Base-by-base conservation (phyloP, 345 rosid species). In the Lepidium didymum region DNA sequence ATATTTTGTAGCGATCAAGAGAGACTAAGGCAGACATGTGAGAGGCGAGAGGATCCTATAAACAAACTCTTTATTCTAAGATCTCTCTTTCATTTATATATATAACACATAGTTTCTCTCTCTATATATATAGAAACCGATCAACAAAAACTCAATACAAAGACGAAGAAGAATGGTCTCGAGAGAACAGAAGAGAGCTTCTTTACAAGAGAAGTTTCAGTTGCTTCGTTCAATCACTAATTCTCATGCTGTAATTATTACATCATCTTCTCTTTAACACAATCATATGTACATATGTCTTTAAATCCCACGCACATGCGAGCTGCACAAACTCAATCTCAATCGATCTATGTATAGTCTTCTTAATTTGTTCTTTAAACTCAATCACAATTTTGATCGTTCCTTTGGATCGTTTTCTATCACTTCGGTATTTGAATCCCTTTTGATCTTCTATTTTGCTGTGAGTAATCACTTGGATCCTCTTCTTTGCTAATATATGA, bases 221-320 rank as follows among this genome's bases (percentile, higher is more conserved):
- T 69, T 74, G 67, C 89, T 85, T 82, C 85, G 85, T 56, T 81
- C 86, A 49, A 42, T 85, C 47, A 82, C 84, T 44, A 79, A 85
- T 51, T 85, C 89, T 62, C 79, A 74, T 62, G 80, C 89, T 74
- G 89, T 84, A 84, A 81, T 56, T 14, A 47, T 37, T 14, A 19
- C 75, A 47, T 57, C 62, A 56, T 19, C 23, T 19, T 45, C 31
- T 61, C 52, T 45, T 25, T 69, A 34, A 40, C 18, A n/a, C 27
- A 49, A 49, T 31, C 54, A 60, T 59, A 14, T 45, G 19, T 23
- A 19, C 21, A 23, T 57, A 25, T 37, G 50, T 18, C 40, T 42
- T 10, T 54, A 43, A 31, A 42, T 42, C 54, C 7, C n/a, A n/a
- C n/a, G n/a, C n/a, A n/a, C n/a, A n/a, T n/a, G n/a, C n/a, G n/a